Evolutionary conservation across 2,329 filamentous ascomycete species (phyloP), one percentile per base, ranked within the genome.

Genomic region (Aspergillus floridensis): DNA sequence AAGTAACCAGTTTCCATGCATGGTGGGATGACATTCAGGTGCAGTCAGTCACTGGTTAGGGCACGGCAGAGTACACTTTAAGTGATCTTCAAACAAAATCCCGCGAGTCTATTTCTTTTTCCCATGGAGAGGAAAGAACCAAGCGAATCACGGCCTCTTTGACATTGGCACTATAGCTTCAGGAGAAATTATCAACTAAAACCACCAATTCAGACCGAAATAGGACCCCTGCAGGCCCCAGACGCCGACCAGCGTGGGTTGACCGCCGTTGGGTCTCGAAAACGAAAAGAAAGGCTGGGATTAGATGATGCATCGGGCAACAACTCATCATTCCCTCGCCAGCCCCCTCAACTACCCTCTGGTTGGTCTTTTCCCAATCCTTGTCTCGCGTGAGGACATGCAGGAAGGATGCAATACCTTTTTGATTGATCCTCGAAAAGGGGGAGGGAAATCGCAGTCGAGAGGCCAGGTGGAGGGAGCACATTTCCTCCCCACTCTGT

Each of bases 261-360:
- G 53, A 55, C 65, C 61, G 59, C 63, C 56, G 58, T 68, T 71
- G 66, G 67, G 67, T 67, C 58, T 49, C 56, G 53, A 53, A 57
- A 49, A 44, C 14, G 38, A 44, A 44, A 44, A 44, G 38, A 44
- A 8, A 65, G 64, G 62, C 62, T 65, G 62, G 65, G 62, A 69
- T 64, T 66, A 63, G 64, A 66, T 55, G 47, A 67, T 66, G 49
- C 50, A 44, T 51, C 60, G 44, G 59, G 58, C 53, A 49, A 57
- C 59, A 63, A 56, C 49, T 49, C 52, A 61, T 31, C 16, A 55
- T 55, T 29, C 53, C 53, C 16, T 44, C 38, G 38, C 38, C 53
- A 60, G 31, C 57, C 61, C 61, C 55, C 21, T 53, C 41, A 32
- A 44, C 31, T 41, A 35, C 48, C 21, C n/a, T 22, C 26, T 55